These are phyloP conservation scores for Leucocoprinus birnbaumii DNA, from an alignment of 768 basidiomycete species.

Conservation along the genomic window DNA sequence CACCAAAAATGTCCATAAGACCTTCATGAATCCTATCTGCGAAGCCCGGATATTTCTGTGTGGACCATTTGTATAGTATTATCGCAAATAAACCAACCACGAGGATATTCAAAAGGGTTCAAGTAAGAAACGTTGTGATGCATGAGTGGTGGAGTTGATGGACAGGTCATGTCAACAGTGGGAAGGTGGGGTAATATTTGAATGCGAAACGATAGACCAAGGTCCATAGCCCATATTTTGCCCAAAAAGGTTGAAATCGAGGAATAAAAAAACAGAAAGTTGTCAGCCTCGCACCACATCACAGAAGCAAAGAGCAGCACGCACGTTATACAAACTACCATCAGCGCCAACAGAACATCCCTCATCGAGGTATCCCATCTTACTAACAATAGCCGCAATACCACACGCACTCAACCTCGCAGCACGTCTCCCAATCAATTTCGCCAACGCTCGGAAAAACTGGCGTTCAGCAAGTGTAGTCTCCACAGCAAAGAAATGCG, in stretches of 20 bases:
- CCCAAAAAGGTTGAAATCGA: no score
- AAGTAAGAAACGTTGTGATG: not conserved
- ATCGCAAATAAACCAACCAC: not conserved
- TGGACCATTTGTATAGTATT: not conserved
- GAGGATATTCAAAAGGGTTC: not conserved
- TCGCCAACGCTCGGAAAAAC: slow-evolving; percentile 94
- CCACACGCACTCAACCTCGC: slow-evolving; percentile 93
- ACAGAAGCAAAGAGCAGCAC: slow-evolving; percentile 21
- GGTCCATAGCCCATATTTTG: no score
- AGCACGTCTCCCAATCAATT: slow-evolving; percentile 84
- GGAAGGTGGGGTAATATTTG: no score
- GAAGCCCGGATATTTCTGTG: slow-evolving; percentile 95
- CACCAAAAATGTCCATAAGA: slow-evolving; percentile 91
- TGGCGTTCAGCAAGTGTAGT: slow-evolving; percentile 95
- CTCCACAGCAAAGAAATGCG: slow-evolving; percentile 95
- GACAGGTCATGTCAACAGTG: no score
- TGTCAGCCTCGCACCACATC: no score
- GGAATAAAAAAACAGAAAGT: not conserved
- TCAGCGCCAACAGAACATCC: slow-evolving; percentile 90
- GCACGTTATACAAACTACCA: slow-evolving; percentile 91
- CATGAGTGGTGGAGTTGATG: no score
- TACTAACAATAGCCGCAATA: slow-evolving; percentile 94
- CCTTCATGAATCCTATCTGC: slow-evolving; percentile 92
- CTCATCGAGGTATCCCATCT: slow-evolving; percentile 91
- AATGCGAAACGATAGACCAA: not conserved